Evolutionary conservation across 495 filamentous ascomycete genomes (phyloP).

Genomic region (Penicillium steckii): DNA sequence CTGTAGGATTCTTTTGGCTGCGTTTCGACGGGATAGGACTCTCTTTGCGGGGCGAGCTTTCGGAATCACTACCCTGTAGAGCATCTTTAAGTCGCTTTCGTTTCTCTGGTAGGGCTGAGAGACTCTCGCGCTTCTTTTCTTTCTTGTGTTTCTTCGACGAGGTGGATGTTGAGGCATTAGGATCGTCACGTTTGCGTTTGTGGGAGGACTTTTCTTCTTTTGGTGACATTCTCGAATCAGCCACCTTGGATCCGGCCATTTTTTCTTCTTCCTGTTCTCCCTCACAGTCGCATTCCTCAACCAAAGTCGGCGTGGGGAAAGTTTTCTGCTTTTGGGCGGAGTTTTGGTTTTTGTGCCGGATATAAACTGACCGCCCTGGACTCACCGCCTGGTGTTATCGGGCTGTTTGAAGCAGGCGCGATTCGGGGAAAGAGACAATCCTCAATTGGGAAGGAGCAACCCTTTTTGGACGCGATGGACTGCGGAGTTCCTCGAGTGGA

Average conservation of each 20-base stretch:
- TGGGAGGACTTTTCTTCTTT: constrained; percentile 26
- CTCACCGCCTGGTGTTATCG: not conserved
- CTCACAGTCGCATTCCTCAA: constrained; percentile 3
- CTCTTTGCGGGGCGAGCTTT: constrained; percentile 26
- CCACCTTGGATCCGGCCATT: constrained; percentile 29
- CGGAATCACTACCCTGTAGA: constrained; percentile 16
- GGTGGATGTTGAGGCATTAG: constrained; percentile 31
- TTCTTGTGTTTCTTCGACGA: constrained; percentile 42
- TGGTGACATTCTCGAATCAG: constrained; percentile 13
- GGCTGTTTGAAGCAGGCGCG: not conserved
- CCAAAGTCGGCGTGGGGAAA: not conserved
- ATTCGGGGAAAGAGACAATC: not conserved
- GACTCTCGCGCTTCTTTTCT: constrained; percentile 33
- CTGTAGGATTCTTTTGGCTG: constrained; percentile 24
- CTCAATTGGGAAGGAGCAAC: not conserved
- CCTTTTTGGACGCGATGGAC: not conserved
- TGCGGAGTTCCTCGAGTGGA: not conserved
- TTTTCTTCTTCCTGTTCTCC: not conserved
- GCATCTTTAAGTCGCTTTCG: constrained; percentile 20
- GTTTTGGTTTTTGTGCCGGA: constrained; percentile 24
- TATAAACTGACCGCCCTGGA: not conserved
- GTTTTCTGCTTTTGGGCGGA: constrained; percentile 8
- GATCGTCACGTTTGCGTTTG: constrained; percentile 43
- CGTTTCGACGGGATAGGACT: constrained; percentile 28
- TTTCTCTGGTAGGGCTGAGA: constrained; percentile 24